These are phyloP conservation scores for Cercophora sp. DNA, from an alignment of 495 filamentous ascomycete species.

Conservation along the genomic window DNA sequence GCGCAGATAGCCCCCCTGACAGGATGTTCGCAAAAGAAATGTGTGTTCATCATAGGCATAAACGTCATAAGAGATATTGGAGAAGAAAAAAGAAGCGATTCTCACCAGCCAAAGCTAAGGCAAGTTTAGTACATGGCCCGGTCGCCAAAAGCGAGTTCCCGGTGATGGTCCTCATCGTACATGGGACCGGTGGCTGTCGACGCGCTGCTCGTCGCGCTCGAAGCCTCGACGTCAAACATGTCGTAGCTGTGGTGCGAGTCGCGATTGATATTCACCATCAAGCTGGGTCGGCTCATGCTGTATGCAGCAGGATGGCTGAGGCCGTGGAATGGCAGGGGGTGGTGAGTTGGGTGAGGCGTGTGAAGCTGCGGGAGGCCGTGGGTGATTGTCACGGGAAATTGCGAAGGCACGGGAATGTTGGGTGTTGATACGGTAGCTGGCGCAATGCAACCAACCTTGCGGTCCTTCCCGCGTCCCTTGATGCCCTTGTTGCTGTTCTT, in stretches of 20 bases:
- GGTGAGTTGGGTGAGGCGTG: constrained; percentile 13
- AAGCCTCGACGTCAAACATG: constrained; percentile 45
- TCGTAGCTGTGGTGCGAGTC: constrained; percentile 34
- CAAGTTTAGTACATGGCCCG: constrained; percentile 11
- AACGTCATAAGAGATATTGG: too few relatives aligned
- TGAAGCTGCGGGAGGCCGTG: constrained; percentile 22
- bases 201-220: constrained; percentile 33
- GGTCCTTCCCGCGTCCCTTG: constrained; percentile 88
- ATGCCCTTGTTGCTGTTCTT: constrained; percentile 98
- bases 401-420: constrained; percentile 4
- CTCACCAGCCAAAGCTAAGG: too few relatives aligned
- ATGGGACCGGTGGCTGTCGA: constrained; percentile 34
- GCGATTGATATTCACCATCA: constrained; percentile 13
- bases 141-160: constrained; percentile 38
- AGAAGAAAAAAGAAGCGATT: too few relatives aligned
- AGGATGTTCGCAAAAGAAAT: constrained; percentile 2
- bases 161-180: constrained; percentile 41
- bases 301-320: constrained; percentile 24
- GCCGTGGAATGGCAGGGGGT: constrained; percentile 16
- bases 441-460: constrained; percentile 43
- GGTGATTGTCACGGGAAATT: constrained; percentile 20
- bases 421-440: constrained; percentile 12
- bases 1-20: not conserved
- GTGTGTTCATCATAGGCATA: constrained; percentile 29
- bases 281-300: constrained; percentile 25